Evolutionary conservation across 257 asterid species (phyloP).

Genomic region (Thymus quinquecostatus): DNA sequence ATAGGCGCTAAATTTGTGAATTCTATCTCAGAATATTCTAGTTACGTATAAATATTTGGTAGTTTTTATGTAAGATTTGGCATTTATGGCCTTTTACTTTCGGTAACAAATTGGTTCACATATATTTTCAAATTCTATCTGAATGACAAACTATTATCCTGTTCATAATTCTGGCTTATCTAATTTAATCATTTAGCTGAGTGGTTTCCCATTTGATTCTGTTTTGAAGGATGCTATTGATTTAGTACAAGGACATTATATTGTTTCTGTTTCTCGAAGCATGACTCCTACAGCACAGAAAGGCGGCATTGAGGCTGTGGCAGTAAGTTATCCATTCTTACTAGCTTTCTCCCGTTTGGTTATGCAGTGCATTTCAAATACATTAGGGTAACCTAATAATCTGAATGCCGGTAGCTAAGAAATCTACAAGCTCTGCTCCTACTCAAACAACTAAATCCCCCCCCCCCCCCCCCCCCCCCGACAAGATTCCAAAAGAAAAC

Average conservation of each 20-base stretch:
- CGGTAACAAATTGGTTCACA: conserved; percentile 17
- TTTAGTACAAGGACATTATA: conserved; percentile 87
- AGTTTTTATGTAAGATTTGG: conserved; percentile 6
- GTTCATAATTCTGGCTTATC: conserved; percentile 10
- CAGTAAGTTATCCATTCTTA: conserved; percentile 57
- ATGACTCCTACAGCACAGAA: conserved; percentile 62
- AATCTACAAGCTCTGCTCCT: conserved; percentile 5
- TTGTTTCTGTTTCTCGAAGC: conserved; percentile 81
- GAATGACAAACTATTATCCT: conserved; percentile 18
- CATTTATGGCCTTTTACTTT: conserved; percentile 4
- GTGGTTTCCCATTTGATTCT: conserved; percentile 25
- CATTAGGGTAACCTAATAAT: background rate
- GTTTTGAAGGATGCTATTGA: conserved; percentile 84
- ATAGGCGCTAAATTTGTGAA: conserved; percentile 4
- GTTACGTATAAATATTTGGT: background rate
- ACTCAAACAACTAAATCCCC: conserved; percentile 12
- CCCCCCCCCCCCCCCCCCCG: background rate
- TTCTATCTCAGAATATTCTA: conserved; percentile 10
- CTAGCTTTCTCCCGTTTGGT: conserved; percentile 16
- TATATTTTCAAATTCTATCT: conserved; percentile 14
- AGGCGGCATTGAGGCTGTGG: conserved; percentile 82
- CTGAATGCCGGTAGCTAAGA: background rate
- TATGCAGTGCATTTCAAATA: conserved; percentile 16
- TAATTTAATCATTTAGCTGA: conserved; percentile 17
- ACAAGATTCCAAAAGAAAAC: conserved; percentile 10